Base-by-base conservation (phyloP, 345 rosid species). In the Carallia brachiata region DNA sequence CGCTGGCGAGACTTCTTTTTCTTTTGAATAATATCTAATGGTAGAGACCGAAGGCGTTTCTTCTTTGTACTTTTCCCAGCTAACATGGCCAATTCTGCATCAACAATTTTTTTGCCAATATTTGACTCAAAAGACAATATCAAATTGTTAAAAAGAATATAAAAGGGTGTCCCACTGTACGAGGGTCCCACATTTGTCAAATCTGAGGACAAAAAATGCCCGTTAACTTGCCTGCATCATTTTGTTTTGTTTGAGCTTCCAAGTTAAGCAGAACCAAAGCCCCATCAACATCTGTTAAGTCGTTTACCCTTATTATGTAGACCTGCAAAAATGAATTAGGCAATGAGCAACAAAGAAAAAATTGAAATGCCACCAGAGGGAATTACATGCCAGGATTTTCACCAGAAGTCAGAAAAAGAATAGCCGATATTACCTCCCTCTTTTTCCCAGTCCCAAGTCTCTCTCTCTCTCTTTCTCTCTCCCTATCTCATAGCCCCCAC, bases 181-280 rank as follows among this genome's bases (percentile, higher is more conserved):
- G 34, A 32, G 34, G 34, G 2, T 32, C 34, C 34, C 34, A 32
- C 4, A 32, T 32, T 32, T 32, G 4, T 32, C 2, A 32, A 4
- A 4, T 32, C 34, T 2, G 34, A 4, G 34, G 34, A 32, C 34
- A 32, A 32, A 32, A 32, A 32, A 72, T 31, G 40, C 30, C 10
- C 70, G 60, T 36, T 36, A 66, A 75, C 86, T 73, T 81, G 79
- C 93, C 90, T 86, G 88, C 77, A 44, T 78, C 74, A 66, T 60
- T 77, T 66, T 76, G 85, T 61, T 88, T 81, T 8, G 75, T 64
- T 54, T 74, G 82, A 61, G 92, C 81, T 77, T 86, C 93, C 82
- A 89, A 78, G 83, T 83, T 85, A 36, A 89, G 85, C 34, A 86
- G 89, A 73, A 90, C 86, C 68, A 86, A 79, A 62, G 89, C 90